phyloP scores from a whole-genome alignment of 2,329 filamentous ascomycete genomes.

The Coleophoma eucalyptorum region DNA sequence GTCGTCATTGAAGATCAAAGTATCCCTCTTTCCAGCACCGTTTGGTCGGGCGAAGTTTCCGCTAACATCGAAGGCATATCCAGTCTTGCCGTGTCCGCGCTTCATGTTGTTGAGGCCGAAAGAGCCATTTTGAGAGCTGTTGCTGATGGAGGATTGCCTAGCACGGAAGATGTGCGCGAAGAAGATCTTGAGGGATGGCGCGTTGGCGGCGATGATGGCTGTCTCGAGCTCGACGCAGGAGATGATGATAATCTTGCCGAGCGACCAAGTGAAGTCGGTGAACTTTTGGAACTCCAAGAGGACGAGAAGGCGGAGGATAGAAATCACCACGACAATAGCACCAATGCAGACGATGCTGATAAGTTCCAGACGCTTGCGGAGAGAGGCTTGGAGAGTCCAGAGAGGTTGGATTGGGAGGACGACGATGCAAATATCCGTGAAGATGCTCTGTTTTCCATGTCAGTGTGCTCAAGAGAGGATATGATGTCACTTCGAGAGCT shows the following conservation, averaged over 20 bases:
- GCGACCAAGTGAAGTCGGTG: constrained; percentile 22
- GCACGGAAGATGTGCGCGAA: constrained; percentile 5
- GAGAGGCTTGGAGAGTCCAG: constrained; percentile 39
- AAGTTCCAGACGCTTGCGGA: constrained; percentile 14
- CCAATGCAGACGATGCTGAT: constrained; percentile 25
- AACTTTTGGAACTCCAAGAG: constrained; percentile 16
- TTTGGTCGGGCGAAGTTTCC: background rate
- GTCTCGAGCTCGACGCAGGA: constrained; percentile 27
- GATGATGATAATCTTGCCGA: constrained; percentile 29
- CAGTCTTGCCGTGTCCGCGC: background rate
- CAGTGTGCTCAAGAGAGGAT: background rate
- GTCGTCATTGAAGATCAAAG: background rate
- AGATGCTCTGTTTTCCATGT: constrained; percentile 2
- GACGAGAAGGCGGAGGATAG: constrained; percentile 9
- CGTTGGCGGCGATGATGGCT: constrained; percentile 28
- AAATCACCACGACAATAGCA: constrained; percentile 19
- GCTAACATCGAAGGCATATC: background rate
- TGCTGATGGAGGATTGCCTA: background rate
- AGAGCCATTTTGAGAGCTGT: background rate
- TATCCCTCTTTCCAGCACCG: background rate
- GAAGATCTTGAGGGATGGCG: constrained; percentile 26
- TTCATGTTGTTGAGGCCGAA: background rate
- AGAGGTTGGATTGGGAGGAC: constrained; percentile 34
- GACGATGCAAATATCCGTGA: constrained; percentile 21
- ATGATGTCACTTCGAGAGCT: background rate